These are phyloP conservation scores for Petrea volubilis DNA, from an alignment of 257 asterid species.

Conservation along the genomic window DNA sequence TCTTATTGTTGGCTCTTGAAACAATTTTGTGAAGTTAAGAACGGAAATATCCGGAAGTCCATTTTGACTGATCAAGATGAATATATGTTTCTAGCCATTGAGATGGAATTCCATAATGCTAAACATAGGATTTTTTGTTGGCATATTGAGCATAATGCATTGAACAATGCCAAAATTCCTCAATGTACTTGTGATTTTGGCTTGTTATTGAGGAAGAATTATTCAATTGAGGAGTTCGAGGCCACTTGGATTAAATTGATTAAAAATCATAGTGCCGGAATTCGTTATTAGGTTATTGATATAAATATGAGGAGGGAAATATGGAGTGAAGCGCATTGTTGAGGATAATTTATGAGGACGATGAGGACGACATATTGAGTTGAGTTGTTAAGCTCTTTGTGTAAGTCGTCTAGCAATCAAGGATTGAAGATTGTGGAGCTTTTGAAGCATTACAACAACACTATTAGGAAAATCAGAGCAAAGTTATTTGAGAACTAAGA, in stretches of 20 bases:
- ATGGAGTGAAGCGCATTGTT: no score
- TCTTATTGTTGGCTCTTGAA: not conserved
- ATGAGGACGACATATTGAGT: not conserved
- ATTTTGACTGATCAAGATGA: not conserved
- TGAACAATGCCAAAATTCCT: not conserved
- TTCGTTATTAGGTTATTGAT: not conserved
- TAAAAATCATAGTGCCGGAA: not conserved
- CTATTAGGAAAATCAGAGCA: no score
- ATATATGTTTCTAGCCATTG: not conserved
- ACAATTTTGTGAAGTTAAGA: not conserved
- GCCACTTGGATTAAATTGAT: not conserved
- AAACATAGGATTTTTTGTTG: not conserved
- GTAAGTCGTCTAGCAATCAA: not conserved
- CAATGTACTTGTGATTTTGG: not conserved
- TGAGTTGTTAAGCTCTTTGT: not conserved
- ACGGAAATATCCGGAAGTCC: not conserved
- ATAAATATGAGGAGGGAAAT: not conserved
- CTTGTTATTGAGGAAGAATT: not conserved
- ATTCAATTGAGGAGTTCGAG: not conserved
- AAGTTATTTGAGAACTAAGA: no score
- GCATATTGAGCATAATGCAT: not conserved
- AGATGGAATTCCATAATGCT: not conserved
- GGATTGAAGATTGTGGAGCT: not conserved
- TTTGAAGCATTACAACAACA: no score
- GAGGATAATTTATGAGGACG: not conserved